Evolutionary conservation across 371 early-diverging fungal genomes (phyloP).

Genomic region (Basidiobolus meristosporus): DNA sequence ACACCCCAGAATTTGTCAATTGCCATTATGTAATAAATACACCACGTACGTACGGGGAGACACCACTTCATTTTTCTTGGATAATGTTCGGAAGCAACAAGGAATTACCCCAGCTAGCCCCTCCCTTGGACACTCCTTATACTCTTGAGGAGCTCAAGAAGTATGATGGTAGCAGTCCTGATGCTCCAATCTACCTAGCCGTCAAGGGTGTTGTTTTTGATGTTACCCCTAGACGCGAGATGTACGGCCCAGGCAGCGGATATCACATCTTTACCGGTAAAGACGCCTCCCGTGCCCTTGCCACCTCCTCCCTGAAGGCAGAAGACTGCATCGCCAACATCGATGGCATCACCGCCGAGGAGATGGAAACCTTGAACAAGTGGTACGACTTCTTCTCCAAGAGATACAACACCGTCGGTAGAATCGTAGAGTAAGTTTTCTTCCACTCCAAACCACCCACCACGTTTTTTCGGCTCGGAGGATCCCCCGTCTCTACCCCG

Average conservation of each 20-base stretch:
- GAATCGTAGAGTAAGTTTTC: conserved; percentile 15
- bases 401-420: conserved; percentile 55
- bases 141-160: conserved; percentile 40
- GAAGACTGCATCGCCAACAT: conserved; percentile 56
- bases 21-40: no score
- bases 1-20: no score
- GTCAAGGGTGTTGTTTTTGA: conserved; percentile 71
- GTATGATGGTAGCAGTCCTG: conserved; percentile 45
- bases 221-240: conserved; percentile 37
- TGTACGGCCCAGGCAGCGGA: conserved; percentile 45
- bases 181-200: conserved; percentile 55
- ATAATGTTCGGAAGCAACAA: no score
- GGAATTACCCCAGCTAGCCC: background rate
- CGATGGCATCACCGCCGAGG: conserved; percentile 37
- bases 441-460: no score
- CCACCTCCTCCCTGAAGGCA: conserved; percentile 45
- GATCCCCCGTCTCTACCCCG: no score
- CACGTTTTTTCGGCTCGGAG: no score
- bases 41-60: no score
- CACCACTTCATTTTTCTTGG: no score
- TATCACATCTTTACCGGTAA: conserved; percentile 63
- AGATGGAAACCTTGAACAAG: conserved; percentile 45
- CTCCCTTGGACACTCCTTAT: background rate
- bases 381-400: conserved; percentile 59
- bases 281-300: conserved; percentile 61